Evolutionary conservation across 2,329 filamentous ascomycete species (phyloP).

Genomic region (Nemania serpens): DNA sequence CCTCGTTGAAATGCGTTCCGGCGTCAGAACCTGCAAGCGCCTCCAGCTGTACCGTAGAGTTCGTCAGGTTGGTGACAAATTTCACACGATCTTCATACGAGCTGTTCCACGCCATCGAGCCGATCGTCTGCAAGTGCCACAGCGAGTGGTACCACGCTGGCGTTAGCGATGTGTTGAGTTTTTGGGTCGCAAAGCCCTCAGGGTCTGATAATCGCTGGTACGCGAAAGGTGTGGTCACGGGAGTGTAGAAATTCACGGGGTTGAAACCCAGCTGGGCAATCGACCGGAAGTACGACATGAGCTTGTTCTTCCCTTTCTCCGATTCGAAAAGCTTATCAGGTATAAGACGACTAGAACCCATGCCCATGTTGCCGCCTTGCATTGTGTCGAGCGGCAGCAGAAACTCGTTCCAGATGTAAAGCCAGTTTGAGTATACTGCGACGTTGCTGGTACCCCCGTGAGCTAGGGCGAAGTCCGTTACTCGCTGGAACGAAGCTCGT

Average conservation of each 20-base stretch:
- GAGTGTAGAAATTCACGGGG: constrained; percentile 27
- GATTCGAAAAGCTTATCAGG: constrained; percentile 25
- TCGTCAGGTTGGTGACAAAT: constrained; percentile 26
- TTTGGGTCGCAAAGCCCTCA: neutral
- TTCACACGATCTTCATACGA: constrained; percentile 25
- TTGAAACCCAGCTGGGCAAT: constrained; percentile 27
- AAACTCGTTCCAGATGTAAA: constrained; percentile 28
- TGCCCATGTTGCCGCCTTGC: constrained; percentile 20
- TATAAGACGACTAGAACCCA: constrained; percentile 27
- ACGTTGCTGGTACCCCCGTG: constrained; percentile 28
- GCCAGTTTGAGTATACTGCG: constrained; percentile 22
- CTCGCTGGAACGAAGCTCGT: constrained; percentile 19
- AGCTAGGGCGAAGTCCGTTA: constrained; percentile 28
- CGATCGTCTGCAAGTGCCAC: constrained; percentile 28
- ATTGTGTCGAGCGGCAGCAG: constrained; percentile 21
- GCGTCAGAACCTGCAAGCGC: constrained; percentile 22
- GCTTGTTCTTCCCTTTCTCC: constrained; percentile 22
- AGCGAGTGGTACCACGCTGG: constrained; percentile 30
- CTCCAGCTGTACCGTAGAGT: constrained; percentile 25
- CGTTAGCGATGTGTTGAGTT: constrained; percentile 22
- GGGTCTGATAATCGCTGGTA: constrained; percentile 18
- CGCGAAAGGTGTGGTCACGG: constrained; percentile 27
- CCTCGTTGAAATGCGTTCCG: constrained; percentile 30
- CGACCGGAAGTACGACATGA: constrained; percentile 27
- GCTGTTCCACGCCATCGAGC: constrained; percentile 27